phyloP scores from a whole-genome alignment of 2,329 filamentous ascomycete genomes.

The Penicillium occitanis region DNA sequence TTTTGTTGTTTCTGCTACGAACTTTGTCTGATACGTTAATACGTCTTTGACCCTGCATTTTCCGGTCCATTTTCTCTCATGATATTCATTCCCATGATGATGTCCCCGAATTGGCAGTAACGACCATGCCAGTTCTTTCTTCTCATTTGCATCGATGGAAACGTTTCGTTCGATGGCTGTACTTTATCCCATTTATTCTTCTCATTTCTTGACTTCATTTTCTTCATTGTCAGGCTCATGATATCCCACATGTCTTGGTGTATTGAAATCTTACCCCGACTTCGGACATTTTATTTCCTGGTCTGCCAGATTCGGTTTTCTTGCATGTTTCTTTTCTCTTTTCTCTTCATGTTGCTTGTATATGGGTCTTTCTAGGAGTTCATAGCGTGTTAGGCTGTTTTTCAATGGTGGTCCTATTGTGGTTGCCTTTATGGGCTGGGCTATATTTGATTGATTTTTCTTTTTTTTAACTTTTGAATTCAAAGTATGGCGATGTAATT shows the following conservation, averaged over 20 bases:
- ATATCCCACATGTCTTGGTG: constrained; percentile 20
- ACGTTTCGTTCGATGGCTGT: not conserved
- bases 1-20: not conserved
- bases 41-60: constrained; percentile 3
- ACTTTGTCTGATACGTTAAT: not conserved
- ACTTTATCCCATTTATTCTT: not conserved
- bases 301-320: not conserved
- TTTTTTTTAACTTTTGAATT: not conserved
- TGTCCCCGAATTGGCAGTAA: constrained; percentile 15
- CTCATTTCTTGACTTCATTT: constrained; percentile 8
- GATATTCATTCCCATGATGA: constrained; percentile 9
- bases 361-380: constrained; percentile 5
- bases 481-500: not conserved
- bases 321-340: not conserved
- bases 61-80: not conserved
- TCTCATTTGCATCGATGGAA: not conserved
- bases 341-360: not conserved
- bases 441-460: not conserved
- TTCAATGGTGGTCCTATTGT: not conserved
- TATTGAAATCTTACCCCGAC: constrained; percentile 7
- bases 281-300: not conserved
- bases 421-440: not conserved
- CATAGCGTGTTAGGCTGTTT: not conserved
- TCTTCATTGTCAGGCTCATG: constrained; percentile 17
- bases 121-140: constrained; percentile 15